Evolutionary conservation across 495 filamentous ascomycete species (phyloP).

Genomic region (Chlorociboria aeruginascens): DNA sequence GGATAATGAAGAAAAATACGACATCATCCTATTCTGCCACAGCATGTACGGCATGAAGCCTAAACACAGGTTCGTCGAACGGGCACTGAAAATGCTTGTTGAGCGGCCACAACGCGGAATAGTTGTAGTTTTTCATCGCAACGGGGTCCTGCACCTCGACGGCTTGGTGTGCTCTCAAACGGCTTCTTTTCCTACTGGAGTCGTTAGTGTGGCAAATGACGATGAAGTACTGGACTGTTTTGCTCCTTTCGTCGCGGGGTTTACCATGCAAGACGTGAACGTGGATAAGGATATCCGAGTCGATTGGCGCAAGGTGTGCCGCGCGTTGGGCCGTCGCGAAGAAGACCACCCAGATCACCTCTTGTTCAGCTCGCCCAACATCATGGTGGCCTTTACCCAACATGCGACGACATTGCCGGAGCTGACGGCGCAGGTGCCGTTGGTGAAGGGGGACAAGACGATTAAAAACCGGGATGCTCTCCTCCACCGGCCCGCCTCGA

Average conservation of each 20-base stretch:
- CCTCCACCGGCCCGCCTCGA: conserved; percentile 30
- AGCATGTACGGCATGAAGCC: conserved; percentile 52
- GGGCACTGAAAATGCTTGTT: conserved; percentile 38
- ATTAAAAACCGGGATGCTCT: too few relatives aligned
- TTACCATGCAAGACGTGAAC: conserved; percentile 27
- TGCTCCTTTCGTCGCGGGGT: conserved; percentile 41
- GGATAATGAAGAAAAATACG: conserved; percentile 31
- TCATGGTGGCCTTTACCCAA: conserved; percentile 42
- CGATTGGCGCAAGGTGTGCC: conserved; percentile 42
- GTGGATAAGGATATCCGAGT: conserved; percentile 24
- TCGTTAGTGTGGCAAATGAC: conserved; percentile 32
- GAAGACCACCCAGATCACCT: conserved; percentile 30
- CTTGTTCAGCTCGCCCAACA: conserved; percentile 37
- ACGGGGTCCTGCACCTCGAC: conserved; percentile 26
- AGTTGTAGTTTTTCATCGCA: conserved; percentile 45
- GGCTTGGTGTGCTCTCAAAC: conserved; percentile 41
- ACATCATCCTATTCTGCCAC: conserved; percentile 51
- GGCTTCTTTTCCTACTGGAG: conserved; percentile 38
- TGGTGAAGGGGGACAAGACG: conserved; percentile 20
- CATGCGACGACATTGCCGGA: conserved; percentile 36
- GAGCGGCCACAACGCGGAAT: conserved; percentile 32
- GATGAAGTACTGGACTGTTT: conserved; percentile 41
- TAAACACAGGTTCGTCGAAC: conserved; percentile 34
- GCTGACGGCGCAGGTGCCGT: conserved; percentile 36
- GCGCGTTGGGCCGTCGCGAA: conserved; percentile 33